A percentile compares a stretch with the other conserved stretches of the same genome.
phyloP scores from a whole-genome alignment of 441 rosid species.

The Gossypium gossypioides region DNA sequence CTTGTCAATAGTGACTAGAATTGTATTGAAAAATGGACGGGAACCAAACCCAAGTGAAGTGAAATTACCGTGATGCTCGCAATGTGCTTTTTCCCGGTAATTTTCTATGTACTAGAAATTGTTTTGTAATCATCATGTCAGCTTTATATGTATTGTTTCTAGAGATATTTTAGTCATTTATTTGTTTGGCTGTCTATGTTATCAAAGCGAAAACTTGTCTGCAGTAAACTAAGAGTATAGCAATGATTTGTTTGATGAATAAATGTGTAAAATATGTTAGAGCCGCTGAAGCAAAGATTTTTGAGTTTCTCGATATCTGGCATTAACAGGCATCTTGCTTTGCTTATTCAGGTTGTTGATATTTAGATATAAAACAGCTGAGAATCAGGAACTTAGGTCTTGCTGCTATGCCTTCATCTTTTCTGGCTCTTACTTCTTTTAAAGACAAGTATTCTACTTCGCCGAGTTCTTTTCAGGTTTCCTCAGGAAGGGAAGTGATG shows the following conservation, averaged over 20 bases:
- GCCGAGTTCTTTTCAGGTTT: constrained; percentile 35
- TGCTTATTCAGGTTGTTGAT: constrained; percentile 15
- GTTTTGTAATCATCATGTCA: neutral
- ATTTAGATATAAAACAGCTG: constrained; percentile 10
- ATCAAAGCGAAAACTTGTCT: neutral
- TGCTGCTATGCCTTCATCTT: constrained; percentile 37
- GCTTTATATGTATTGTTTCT: neutral
- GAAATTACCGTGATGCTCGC: neutral
- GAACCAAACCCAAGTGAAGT: neutral
- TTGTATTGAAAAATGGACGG: neutral
- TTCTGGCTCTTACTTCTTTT: constrained; percentile 28
- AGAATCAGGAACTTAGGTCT: constrained; percentile 10
- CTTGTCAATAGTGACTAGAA: neutral
- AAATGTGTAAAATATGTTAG: neutral
- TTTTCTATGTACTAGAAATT: neutral
- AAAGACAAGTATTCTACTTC: constrained; percentile 32
- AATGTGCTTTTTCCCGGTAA: neutral
- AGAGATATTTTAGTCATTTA: neutral
- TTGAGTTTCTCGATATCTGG: constrained; percentile 16
- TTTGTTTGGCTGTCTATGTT: neutral
- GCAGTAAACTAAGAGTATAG: neutral
- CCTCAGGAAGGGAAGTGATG: constrained; percentile 40
- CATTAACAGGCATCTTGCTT: constrained; percentile 8
- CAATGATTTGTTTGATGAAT: neutral
- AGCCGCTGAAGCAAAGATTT: constrained; percentile 1